Conservation (phyloP, 129 eudicot species). For the Kitagawia praeruptora region DNA sequence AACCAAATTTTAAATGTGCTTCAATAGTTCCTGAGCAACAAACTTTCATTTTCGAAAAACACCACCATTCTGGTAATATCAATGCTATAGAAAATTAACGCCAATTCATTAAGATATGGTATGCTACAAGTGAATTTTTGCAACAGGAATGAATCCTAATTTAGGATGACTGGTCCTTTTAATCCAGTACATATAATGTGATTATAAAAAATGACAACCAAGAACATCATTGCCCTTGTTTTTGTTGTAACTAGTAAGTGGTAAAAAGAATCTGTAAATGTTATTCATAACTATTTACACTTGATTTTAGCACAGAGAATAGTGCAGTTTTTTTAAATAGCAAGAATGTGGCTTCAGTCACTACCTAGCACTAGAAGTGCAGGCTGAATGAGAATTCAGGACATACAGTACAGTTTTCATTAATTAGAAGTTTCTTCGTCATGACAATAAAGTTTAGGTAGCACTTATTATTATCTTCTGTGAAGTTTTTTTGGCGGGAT, state of each 20-base stretch:
- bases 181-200: conserved; percentile 2
- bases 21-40: no score
- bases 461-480: not conserved
- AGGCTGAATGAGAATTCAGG: not conserved
- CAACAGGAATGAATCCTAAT: not conserved
- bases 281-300: not conserved
- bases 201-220: not conserved
- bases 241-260: not conserved
- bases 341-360: not conserved
- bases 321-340: not conserved
- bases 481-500: not conserved
- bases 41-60: no score
- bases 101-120: not conserved
- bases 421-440: not conserved
- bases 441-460: not conserved
- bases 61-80: no score
- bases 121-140: not conserved
- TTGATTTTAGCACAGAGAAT: not conserved
- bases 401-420: not conserved
- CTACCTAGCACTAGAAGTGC: not conserved
- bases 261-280: not conserved
- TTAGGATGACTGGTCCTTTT: conserved; percentile 5
- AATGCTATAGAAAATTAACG: no score
- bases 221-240: not conserved
- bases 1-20: no score